Evolutionary conservation across 1,139 yeast species (phyloP).

Genomic region (Suhomyces atakaporum): DNA sequence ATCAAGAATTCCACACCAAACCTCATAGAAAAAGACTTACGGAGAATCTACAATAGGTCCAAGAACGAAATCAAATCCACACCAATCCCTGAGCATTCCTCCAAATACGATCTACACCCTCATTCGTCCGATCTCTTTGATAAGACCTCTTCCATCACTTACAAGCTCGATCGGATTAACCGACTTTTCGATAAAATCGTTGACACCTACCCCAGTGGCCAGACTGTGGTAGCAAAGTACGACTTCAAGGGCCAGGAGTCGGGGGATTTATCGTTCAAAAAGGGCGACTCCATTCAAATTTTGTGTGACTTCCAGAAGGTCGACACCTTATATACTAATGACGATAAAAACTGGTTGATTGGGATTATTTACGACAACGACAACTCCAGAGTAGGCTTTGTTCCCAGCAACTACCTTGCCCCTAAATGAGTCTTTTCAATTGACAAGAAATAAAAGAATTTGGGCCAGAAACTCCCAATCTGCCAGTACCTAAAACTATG

Average conservation of each 20-base stretch:
- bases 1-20: conserved; percentile 24
- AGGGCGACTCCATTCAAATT: conserved; percentile 39
- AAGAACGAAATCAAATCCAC: conserved; percentile 38
- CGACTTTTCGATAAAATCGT: conserved; percentile 25
- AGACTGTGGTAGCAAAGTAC: conserved; percentile 25
- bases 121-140: conserved; percentile 14
- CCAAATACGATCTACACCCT: conserved; percentile 13
- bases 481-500: too few species aligned
- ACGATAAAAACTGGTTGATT: conserved; percentile 37
- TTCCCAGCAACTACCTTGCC: conserved; percentile 38
- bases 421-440: too few species aligned
- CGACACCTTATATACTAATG: conserved; percentile 24
- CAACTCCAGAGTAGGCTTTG: conserved; percentile 39
- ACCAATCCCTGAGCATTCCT: conserved; percentile 26
- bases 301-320: conserved; percentile 35
- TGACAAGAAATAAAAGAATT: too few species aligned
- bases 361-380: conserved; percentile 23
- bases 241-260: conserved; percentile 36
- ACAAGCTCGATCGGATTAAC: conserved; percentile 29
- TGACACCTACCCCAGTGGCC: conserved; percentile 10
- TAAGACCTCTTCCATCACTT: conserved; percentile 22
- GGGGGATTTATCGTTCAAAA: conserved; percentile 43
- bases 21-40: conserved; percentile 24
- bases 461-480: too few species aligned
- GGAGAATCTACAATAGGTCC: conserved; percentile 35